A percentile compares a stretch with the other conserved stretches of the same genome.
Conservation (phyloP, 371 early-diverging fungal genomes). For the Mortierella sp. region DNA sequence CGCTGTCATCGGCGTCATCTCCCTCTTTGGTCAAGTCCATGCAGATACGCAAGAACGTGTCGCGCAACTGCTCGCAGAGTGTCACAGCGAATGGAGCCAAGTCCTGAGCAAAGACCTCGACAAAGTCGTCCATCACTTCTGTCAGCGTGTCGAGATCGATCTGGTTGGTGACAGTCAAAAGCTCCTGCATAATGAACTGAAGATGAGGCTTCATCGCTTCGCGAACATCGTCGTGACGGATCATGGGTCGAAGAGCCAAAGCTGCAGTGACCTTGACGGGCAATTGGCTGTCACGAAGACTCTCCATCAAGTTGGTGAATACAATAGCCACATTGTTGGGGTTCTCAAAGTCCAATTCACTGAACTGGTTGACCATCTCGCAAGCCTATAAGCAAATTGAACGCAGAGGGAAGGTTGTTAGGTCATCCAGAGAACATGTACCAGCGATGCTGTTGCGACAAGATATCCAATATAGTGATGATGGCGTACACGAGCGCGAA, state of each 20-base stretch:
- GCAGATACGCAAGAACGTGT: conserved; percentile 88
- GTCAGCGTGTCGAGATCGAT: conserved; percentile 92
- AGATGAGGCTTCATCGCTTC: conserved; percentile 81
- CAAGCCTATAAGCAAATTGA: conserved; percentile 59
- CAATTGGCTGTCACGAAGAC: conserved; percentile 81
- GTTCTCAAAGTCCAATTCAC: conserved; percentile 58
- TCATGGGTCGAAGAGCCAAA: conserved; percentile 82
- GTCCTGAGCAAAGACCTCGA: conserved; percentile 88
- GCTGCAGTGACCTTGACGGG: conserved; percentile 92
- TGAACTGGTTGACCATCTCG: conserved; percentile 56
- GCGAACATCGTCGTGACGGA: conserved; percentile 75
- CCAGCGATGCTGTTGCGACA: too few species aligned
- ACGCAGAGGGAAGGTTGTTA: too few species aligned
- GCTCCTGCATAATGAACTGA: conserved; percentile 85
- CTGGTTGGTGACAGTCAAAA: conserved; percentile 87
- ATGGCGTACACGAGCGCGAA: conserved; percentile 77
- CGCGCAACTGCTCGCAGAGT: conserved; percentile 85
- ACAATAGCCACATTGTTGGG: conserved; percentile 61
- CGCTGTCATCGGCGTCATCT: conserved; percentile 58
- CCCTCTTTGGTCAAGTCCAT: conserved; percentile 58
- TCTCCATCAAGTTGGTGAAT: conserved; percentile 73
- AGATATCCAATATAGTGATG: background rate
- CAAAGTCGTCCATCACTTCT: conserved; percentile 87
- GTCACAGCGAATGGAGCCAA: conserved; percentile 91
- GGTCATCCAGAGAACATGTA: background rate